Conservation (phyloP, 306 rosid species). For the Crotalaria pallida region DNA sequence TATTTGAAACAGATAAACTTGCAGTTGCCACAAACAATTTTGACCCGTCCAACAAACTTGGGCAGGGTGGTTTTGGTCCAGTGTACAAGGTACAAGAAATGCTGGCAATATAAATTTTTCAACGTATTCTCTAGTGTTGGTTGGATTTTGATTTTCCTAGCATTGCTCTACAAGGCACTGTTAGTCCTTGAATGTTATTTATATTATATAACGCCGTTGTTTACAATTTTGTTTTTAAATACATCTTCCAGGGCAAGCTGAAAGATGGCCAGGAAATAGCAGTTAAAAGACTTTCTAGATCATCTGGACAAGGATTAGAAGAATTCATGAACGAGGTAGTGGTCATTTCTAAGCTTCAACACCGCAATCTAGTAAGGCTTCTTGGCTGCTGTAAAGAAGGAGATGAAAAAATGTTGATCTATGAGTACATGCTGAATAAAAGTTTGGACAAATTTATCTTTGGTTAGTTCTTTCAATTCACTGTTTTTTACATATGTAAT, state of each 20-base stretch:
- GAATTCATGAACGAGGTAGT: slow-evolving; percentile 24
- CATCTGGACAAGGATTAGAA: slow-evolving; percentile 23
- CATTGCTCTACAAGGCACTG: background rate
- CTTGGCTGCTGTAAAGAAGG: slow-evolving; percentile 28
- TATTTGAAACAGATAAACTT: background rate
- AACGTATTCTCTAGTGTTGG: too few species aligned
- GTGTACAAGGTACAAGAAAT: background rate
- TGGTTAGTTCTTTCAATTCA: slow-evolving; percentile 19
- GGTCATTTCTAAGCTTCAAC: slow-evolving; percentile 27
- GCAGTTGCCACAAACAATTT: background rate
- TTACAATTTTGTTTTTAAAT: background rate
- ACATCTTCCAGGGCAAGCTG: background rate
- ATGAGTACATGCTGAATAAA: slow-evolving; percentile 37
- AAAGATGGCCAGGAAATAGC: slow-evolving; percentile 17
- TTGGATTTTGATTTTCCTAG: too few species aligned
- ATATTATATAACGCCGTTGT: background rate
- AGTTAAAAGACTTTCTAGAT: slow-evolving; percentile 20
- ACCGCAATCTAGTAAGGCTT: slow-evolving; percentile 35
- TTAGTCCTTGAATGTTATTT: background rate
- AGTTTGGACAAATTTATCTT: slow-evolving; percentile 27
- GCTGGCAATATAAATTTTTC: too few species aligned
- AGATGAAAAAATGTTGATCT: slow-evolving; percentile 30
- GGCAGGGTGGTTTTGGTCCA: background rate
- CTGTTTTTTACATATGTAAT: background rate
- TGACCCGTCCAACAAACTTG: background rate